phyloP scores from a whole-genome alignment of 73 alveolate species.

The Tetrahymena borealis region DNA sequence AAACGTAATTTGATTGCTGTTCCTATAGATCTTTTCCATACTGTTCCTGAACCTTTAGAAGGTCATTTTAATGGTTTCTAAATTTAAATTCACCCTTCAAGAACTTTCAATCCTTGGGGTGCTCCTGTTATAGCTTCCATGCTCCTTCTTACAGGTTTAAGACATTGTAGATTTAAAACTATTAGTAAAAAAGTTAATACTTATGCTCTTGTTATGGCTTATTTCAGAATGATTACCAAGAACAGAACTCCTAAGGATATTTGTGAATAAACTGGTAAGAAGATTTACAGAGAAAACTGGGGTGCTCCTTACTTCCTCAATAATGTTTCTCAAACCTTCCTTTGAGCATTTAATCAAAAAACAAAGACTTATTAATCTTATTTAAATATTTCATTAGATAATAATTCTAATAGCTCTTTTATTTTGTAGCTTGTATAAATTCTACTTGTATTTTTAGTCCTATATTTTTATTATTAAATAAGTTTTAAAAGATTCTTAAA shows the following conservation, averaged over 20 bases:
- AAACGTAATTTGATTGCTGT: conserved; percentile 49
- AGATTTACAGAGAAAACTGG: conserved; percentile 44
- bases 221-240: conserved; percentile 46
- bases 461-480: not conserved
- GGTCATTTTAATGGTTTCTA: conserved; percentile 60
- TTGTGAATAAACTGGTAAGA: conserved; percentile 51
- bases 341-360: not conserved
- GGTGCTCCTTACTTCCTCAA: conserved; percentile 11
- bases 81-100: conserved; percentile 52
- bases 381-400: not conserved
- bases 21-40: conserved; percentile 32
- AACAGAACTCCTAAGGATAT: conserved; percentile 39
- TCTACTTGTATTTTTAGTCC: not conserved
- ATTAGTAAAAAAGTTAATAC: conserved; percentile 57
- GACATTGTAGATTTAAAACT: conserved; percentile 62
- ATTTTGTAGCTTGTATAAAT: too few relatives aligned
- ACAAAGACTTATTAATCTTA: not conserved
- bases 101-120: conserved; percentile 71
- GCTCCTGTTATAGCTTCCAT: conserved; percentile 52
- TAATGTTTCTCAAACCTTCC: not conserved
- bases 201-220: conserved; percentile 59
- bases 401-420: too few relatives aligned
- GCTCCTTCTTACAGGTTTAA: conserved; percentile 61
- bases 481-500: too few relatives aligned
- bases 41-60: conserved; percentile 39